Percentiles rank a stretch among this genome's conserved stretches.
These are phyloP conservation scores for Schoenoplectus triqueter DNA, from an alignment of 202 grass and related monocot genomes.

Conservation along the genomic window DNA sequence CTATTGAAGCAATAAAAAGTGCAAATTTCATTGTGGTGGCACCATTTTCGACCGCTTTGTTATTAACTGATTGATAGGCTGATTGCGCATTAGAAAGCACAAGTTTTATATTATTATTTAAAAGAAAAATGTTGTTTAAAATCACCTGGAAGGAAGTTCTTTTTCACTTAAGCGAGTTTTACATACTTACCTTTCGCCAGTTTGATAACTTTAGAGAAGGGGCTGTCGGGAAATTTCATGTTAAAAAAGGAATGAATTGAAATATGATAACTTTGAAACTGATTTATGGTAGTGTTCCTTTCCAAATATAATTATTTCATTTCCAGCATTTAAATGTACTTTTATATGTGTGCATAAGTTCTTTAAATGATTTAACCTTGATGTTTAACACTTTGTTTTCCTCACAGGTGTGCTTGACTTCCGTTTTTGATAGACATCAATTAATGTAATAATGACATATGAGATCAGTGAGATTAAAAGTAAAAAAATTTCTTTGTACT, in stretches of 20 bases:
- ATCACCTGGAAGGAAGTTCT: not conserved
- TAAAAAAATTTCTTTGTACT: constrained; percentile 49
- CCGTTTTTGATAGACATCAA: not conserved
- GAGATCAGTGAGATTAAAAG: constrained; percentile 98
- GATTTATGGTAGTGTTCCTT: not conserved
- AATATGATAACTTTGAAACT: not conserved
- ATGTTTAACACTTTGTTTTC: not conserved
- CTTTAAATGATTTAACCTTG: not conserved
- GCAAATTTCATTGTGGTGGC: not conserved
- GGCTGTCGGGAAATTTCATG: not conserved
- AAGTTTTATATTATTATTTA: not conserved
- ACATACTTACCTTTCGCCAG: not conserved
- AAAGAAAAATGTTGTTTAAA: not conserved
- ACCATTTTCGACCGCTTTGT: not conserved
- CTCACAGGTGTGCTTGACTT: not conserved
- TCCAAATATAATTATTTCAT: not conserved
- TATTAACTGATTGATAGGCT: not conserved
- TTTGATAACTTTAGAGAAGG: not conserved
- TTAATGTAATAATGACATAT: constrained; percentile 58
- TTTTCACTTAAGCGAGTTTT: not conserved
- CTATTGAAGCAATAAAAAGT: not conserved
- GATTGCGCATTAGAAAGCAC: not conserved
- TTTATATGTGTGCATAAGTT: not conserved
- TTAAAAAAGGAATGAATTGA: not conserved
- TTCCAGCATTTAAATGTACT: not conserved